Base-by-base conservation (phyloP, 116 monocot genomes). In the Dioscorea cayenensis region DNA sequence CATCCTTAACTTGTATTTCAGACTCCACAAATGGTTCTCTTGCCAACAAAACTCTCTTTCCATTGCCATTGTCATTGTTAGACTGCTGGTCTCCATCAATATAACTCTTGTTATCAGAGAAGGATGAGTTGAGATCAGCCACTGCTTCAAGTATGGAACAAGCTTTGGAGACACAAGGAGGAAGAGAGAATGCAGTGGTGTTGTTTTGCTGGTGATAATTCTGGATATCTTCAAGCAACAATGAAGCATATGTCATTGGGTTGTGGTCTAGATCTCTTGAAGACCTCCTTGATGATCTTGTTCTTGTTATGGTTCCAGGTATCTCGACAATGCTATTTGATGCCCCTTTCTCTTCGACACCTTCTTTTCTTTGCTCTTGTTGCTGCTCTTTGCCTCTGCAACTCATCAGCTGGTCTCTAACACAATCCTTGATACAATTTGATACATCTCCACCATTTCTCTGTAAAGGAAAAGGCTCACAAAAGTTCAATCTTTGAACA, bases 71-170 rank as follows among this genome's bases (percentile, higher is more conserved):
- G n/a, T 72, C 75, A 63, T 65, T 72, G 73, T 66, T 68, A 2
- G 72, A 78, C 5, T 55, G 73, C 9, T 55, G 73, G 14, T 69
- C 73, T 12, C 36, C 64, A 14, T 74, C 73, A 43, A 43, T 12
- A n/a, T 17, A 64, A 73, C 36, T 67, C 66, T 63, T 62, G 72
- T 63, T 73, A 28, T 84, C 82, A 11, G 85, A 82, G 8, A 75
- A 78, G 2, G 88, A 82, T 36, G 87, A 86, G 67, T 91, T 94
- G 79, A 99, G 89, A 48, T 87, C 99, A 0, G 99, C 94, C 8
- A 99, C 91, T 2, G 91, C 99, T 65, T 99, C 99, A 13, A 94
- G 80, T 76, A 99, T 99, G 52, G 94, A 93, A 70, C 83, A 82
- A 43, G 94, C 99, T 77, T 99, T 99, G 66, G 99, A 83, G 27